Evolutionary conservation across 2,329 filamentous ascomycete genomes (phyloP), one percentile per base, ranked within the genome.

Genomic region (Penicillium sp.): DNA sequence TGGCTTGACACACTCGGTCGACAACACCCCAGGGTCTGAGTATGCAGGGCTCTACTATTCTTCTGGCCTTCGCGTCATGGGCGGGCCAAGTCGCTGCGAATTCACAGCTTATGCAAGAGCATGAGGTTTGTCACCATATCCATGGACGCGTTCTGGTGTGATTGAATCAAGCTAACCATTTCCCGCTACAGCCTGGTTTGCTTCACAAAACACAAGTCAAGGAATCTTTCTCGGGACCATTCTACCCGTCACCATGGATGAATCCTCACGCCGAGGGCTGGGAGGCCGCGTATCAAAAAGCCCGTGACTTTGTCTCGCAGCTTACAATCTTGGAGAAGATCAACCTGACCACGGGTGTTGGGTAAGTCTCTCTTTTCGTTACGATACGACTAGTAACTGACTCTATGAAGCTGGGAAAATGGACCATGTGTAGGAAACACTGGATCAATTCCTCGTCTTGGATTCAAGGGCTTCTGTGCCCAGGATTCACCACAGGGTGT

Each of bases 341-440:
- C 7, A 64, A 64, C 24, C 59, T 64, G 35, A 64, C 62, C 24
- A 64, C 62, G 3, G 62, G 62, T 53, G 62, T 64, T n/a, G 59
- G 62, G 61, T 63, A 53, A n/a, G 60, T 51, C 8, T 38, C 22
- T 15, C 4, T n/a, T 26, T 55, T 33, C 38, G 9, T 13, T 33
- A 33, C 3, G 10, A 6, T 26, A 7, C 19, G 33, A 44, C 13
- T 19, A 49, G 22, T 10, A 33, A 19, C 28, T 57, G 19, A 57
- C 42, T 59, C 26, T 37, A 12, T 38, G 28, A 56, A 56, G 54
- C 19, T 56, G 54, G 54, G 30, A 37, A 19, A 56, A 59, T 44
- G 37, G 37, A 17, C 63, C 56, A 4, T 65, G 63, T 47, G 63
- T 65, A 7, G 63, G 63, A 33, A 62, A 65, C 9, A 63, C 59